Conservation (phyloP, 192 early-diverging fungal species). For the Coemansia umbellata region DNA sequence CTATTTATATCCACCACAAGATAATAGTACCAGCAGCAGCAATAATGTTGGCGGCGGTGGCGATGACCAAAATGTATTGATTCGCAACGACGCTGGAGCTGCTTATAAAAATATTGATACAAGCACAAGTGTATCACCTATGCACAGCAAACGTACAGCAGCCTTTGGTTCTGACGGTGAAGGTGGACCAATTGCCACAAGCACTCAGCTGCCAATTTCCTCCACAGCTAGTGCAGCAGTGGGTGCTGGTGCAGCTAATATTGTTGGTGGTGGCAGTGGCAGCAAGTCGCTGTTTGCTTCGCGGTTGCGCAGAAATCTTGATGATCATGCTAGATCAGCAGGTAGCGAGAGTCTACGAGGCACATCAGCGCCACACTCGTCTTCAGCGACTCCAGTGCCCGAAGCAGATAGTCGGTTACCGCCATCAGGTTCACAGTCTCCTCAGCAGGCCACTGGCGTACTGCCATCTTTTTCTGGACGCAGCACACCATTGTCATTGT, state of each 20-base stretch:
- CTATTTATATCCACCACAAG: constrained; percentile 73
- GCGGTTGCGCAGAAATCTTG: constrained; percentile 18
- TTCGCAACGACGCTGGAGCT: background rate
- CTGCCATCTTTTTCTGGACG: constrained; percentile 27
- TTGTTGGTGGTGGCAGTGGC: background rate
- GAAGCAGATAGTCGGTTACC: background rate
- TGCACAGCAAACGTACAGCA: no score
- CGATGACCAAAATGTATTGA: background rate
- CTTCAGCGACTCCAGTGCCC: background rate
- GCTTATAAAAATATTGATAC: no score
- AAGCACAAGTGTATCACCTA: no score
- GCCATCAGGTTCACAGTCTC: constrained; percentile 1
- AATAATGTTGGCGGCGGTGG: background rate
- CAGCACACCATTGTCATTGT: constrained; percentile 21
- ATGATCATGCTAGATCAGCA: constrained; percentile 5
- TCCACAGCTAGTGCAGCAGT: background rate
- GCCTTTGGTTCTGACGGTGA: background rate
- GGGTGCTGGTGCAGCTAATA: background rate
- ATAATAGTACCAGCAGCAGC: constrained; percentile 5
- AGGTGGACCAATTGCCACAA: background rate
- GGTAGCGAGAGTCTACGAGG: background rate
- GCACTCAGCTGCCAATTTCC: background rate
- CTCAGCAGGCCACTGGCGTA: constrained; percentile 17
- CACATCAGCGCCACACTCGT: background rate
- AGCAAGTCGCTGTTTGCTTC: constrained; percentile 14